Conservation (phyloP, 345 rosid species). For the Pistacia vera region DNA sequence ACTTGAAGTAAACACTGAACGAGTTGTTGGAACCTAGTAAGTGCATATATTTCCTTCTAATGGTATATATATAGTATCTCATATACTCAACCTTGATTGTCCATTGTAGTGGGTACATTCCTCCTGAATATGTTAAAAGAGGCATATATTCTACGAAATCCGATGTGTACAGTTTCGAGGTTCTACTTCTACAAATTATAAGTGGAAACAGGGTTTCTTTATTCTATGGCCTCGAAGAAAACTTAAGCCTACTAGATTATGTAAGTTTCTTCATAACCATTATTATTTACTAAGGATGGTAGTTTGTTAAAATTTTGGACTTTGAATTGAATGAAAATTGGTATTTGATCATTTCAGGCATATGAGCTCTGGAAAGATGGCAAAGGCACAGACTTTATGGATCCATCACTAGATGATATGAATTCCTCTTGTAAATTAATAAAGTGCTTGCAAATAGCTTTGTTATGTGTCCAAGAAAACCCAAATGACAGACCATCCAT, state of each 20-base stretch:
- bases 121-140: conserved; percentile 17
- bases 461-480: neutral
- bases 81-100: neutral
- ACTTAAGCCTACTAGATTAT: too few species aligned
- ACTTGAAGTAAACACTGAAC: conserved; percentile 29
- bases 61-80: too few species aligned
- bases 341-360: neutral
- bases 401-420: neutral
- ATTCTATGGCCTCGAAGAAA: too few species aligned
- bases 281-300: too few species aligned
- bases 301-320: neutral
- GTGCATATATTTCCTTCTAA: neutral
- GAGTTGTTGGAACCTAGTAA: conserved; percentile 50
- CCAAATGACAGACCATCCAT: conserved; percentile 9
- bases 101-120: conserved; percentile 12
- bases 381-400: neutral
- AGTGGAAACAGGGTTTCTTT: too few species aligned
- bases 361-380: neutral
- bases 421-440: neutral
- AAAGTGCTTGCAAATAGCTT: conserved; percentile 11
- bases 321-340: neutral
- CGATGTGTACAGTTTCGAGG: too few species aligned
- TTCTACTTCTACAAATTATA: too few species aligned
- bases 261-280: too few species aligned
- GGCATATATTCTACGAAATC: neutral